Evolutionary conservation across 345 rosid species (phyloP).

Genomic region (Acer yangbiense): DNA sequence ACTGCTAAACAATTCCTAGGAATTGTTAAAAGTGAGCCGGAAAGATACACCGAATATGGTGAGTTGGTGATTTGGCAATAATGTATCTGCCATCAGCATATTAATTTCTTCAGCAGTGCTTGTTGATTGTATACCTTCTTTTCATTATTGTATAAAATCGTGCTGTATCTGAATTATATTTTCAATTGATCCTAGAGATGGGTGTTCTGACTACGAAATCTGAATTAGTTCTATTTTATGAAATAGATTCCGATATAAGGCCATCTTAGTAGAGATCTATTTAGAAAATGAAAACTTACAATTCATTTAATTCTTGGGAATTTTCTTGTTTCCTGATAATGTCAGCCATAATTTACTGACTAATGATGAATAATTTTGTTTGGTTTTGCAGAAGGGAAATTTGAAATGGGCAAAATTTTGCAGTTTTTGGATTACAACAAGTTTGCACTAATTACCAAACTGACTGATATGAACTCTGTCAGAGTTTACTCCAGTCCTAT

Average conservation of each 20-base stretch:
- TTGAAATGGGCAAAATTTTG: conserved; percentile 52
- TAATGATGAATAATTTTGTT: conserved; percentile 11
- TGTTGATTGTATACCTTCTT: conserved; percentile 4
- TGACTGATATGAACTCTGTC: conserved; percentile 69
- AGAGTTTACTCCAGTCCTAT: conserved; percentile 75
- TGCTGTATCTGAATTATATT: neutral
- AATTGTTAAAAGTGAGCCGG: conserved; percentile 81
- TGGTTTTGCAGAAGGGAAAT: conserved; percentile 62
- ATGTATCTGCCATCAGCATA: neutral
- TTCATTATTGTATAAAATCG: neutral
- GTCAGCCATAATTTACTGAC: conserved; percentile 17
- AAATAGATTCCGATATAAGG: neutral
- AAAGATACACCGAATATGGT: conserved; percentile 69
- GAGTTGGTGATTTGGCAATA: conserved; percentile 29
- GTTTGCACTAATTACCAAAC: conserved; percentile 76
- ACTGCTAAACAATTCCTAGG: conserved; percentile 50
- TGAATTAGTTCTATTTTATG: neutral
- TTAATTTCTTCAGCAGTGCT: neutral
- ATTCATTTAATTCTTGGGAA: neutral
- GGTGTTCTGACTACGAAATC: neutral
- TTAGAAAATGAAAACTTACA: neutral
- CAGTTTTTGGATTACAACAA: conserved; percentile 70
- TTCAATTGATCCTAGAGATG: neutral
- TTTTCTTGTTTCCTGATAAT: conserved; percentile 4
- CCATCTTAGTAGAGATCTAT: neutral